Base-by-base conservation (phyloP, 169 alveolate genomes). In the Plasmodium vivax region DNA sequence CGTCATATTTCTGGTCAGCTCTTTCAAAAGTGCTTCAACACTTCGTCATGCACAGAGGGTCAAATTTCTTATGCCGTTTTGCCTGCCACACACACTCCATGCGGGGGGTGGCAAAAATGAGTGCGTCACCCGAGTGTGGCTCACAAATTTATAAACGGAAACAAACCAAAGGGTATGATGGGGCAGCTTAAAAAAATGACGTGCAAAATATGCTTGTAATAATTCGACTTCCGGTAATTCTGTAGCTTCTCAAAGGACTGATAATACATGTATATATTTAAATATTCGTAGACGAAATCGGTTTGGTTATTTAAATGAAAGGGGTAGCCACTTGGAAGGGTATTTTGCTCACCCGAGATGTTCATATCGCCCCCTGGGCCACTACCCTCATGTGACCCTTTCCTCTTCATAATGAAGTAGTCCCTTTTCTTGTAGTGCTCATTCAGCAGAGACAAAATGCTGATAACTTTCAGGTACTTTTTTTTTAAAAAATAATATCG, bases 191-290 rank as follows among this genome's bases (percentile, higher is more conserved):
- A 87, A 77, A 87, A 87, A 75, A 87, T 87, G 68, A 56, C 71
- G 38, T 87, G 75, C 81, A 87, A 71, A 79, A 87, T 58, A 47
- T 87, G 80, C 72, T 87, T 87, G 85, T 87, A 87, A 75, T 87
- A 77, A 77, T 45, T 54, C 36, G 87, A 75, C 71, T 87, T 87
- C 9, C 68, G 79, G 30, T 87, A 87, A 32, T 77, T 71, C 77
- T 87, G 80, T 87, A 87, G 19, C 62, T 87, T 87, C 12, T 30
- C 23, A 77, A 71, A 87, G 19, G 93, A 87, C 34, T 75, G 82
- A 27, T 87, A 87, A 75, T 77, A 87, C 93, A 87, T 87, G 81
- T 87, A 87, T 75, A 87, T 87, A 75, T 87, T 87, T 87, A 87
- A 75, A 75, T 87, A 87, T 87, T 87, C 93, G 81, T 87, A 87